A percentile compares a stretch with the other conserved stretches of the same genome.
These are phyloP conservation scores for Debaryomyces coudertii DNA, from an alignment of 1,139 yeast species.

Conservation along the genomic window DNA sequence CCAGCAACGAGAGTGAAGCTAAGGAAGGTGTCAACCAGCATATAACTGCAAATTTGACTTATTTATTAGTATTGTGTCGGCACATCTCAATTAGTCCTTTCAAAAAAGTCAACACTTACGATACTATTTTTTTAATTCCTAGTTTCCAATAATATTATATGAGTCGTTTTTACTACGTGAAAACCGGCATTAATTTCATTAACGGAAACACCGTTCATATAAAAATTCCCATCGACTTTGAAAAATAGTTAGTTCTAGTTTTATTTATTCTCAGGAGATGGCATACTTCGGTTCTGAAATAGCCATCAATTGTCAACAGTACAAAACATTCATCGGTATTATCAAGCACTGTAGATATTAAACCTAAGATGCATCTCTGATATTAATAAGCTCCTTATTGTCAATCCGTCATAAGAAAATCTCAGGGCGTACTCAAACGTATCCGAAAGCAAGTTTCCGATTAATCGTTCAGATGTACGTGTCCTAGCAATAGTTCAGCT, in stretches of 20 bases:
- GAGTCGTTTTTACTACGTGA: slow-evolving; percentile 39
- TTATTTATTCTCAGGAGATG: not conserved
- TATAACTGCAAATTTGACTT: slow-evolving; percentile 6
- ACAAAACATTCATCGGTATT: too few relatives aligned
- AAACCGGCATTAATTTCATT: slow-evolving; percentile 31
- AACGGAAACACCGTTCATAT: slow-evolving; percentile 32
- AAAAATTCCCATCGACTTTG: slow-evolving; percentile 36
- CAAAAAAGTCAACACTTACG: slow-evolving; percentile 2
- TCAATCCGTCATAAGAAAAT: too few relatives aligned
- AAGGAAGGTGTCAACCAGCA: not conserved
- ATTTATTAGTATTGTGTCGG: slow-evolving; percentile 1
- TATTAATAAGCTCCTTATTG: too few relatives aligned
- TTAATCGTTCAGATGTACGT: not conserved
- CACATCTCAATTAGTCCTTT: slow-evolving; percentile 2
- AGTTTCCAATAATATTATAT: slow-evolving; percentile 43
- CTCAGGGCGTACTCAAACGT: not conserved
- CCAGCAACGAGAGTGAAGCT: not conserved
- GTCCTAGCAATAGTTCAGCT: not conserved
- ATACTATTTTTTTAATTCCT: slow-evolving; percentile 37
- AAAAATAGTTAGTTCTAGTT: slow-evolving; percentile 12
- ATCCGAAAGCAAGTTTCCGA: not conserved
- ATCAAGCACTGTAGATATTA: not conserved
- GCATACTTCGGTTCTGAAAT: too few relatives aligned
- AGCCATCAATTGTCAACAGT: too few relatives aligned
- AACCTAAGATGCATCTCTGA: not conserved